These are phyloP conservation scores for Albifimbria verrucaria DNA, from an alignment of 2,329 filamentous ascomycete genomes.

Conservation along the genomic window DNA sequence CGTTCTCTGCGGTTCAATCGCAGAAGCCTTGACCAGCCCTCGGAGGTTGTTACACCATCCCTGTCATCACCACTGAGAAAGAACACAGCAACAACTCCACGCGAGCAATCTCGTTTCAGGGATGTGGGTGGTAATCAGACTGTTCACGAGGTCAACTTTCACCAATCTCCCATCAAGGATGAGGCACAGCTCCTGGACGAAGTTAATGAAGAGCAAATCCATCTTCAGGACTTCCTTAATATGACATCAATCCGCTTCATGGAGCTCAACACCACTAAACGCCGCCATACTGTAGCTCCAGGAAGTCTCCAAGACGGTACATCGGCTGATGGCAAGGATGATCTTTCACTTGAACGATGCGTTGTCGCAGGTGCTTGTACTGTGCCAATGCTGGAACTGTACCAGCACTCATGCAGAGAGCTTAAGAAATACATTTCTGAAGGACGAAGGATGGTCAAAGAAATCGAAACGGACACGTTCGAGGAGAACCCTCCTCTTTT, in stretches of 20 bases:
- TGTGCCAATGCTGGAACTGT: constrained; percentile 88
- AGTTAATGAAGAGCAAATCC: constrained; percentile 60
- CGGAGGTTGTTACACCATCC: constrained; percentile 38
- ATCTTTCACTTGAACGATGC: constrained; percentile 66
- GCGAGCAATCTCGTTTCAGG: constrained; percentile 51
- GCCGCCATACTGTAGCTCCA: constrained; percentile 76
- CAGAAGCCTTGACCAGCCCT: constrained; percentile 42
- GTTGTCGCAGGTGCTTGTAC: constrained; percentile 89
- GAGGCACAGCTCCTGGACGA: constrained; percentile 43
- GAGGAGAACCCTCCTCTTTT: constrained; percentile 91
- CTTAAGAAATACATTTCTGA: constrained; percentile 96
- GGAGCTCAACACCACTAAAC: constrained; percentile 95
- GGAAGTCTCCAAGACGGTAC: constrained; percentile 40
- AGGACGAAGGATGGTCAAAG: constrained; percentile 82
- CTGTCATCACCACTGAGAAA: constrained; percentile 46
- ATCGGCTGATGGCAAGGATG: constrained; percentile 41
- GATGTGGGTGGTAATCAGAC: constrained; percentile 47
- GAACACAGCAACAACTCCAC: constrained; percentile 51
- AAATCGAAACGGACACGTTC: constrained; percentile 85
- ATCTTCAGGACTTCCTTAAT: constrained; percentile 88
- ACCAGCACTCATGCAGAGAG: constrained; percentile 93
- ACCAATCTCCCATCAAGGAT: constrained; percentile 37
- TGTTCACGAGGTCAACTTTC: constrained; percentile 40
- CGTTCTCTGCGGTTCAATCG: constrained; percentile 49
- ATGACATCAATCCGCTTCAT: constrained; percentile 98